A percentile compares a stretch with the other conserved stretches of the same genome.
phyloP scores from a whole-genome alignment of 192 early-diverging fungal genomes.

The Funneliformis geosporum region DNA sequence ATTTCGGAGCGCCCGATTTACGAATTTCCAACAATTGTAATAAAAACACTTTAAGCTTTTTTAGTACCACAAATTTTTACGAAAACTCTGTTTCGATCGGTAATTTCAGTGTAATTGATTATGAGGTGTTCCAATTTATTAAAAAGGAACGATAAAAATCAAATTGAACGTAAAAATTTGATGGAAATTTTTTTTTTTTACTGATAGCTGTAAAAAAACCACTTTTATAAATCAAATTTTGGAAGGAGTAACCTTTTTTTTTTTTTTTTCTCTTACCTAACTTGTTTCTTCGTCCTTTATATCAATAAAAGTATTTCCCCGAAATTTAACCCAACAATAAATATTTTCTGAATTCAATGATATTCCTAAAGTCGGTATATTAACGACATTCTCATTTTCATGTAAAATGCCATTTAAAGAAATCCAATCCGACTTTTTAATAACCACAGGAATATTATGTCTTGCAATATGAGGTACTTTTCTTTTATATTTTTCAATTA shows the following conservation, averaged over 20 bases:
- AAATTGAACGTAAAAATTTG: too few relatives aligned
- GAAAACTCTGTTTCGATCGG: neutral
- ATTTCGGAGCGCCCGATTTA: neutral
- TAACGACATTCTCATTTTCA: neutral
- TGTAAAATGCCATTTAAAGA: neutral
- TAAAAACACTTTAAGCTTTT: neutral
- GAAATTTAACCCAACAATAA: constrained; percentile 2
- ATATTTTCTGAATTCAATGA: neutral
- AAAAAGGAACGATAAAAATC: neutral
- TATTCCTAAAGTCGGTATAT: neutral
- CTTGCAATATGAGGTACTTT: neutral
- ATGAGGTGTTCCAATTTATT: constrained; percentile 3
- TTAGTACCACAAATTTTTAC: neutral
- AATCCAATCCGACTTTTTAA: neutral
- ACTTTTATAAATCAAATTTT: too few relatives aligned
- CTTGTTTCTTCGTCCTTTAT: neutral
- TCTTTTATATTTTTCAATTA: neutral
- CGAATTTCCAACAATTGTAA: neutral
- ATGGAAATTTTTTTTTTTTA: too few relatives aligned
- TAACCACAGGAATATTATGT: neutral
- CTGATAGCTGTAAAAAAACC: too few relatives aligned
- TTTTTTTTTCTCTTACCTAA: too few relatives aligned
- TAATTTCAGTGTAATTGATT: neutral
- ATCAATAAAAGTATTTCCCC: neutral
- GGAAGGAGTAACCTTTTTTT: too few relatives aligned